These are phyloP conservation scores for Citrus sinensis DNA, from an alignment of 345 rosid genomes.

Conservation along the genomic window DNA sequence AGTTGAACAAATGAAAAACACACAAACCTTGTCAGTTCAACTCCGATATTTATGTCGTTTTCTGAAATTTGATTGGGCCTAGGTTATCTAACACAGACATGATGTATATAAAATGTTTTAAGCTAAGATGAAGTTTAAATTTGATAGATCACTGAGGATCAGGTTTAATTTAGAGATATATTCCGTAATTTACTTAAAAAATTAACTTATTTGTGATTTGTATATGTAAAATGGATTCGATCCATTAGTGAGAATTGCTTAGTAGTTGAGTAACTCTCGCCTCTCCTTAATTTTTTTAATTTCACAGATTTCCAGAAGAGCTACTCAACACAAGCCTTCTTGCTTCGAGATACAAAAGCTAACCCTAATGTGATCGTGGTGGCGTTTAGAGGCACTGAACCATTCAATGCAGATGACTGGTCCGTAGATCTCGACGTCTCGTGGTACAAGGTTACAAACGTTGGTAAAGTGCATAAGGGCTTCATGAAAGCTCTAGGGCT, in stretches of 20 bases:
- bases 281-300: background rate
- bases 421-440: conserved; percentile 50
- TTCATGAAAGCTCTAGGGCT: conserved; percentile 63
- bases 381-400: conserved; percentile 62
- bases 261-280: no score
- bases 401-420: conserved; percentile 51
- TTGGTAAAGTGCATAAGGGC: conserved; percentile 58
- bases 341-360: conserved; percentile 35
- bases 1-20: background rate
- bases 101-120: background rate
- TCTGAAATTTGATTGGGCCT: background rate
- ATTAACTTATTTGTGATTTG: no score
- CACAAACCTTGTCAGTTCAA: background rate
- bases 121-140: background rate
- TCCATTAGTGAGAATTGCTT: background rate
- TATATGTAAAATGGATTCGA: background rate
- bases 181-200: no score
- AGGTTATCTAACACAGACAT: background rate
- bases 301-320: conserved; percentile 29
- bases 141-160: background rate
- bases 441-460: conserved; percentile 41
- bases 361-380: conserved; percentile 47
- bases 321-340: conserved; percentile 46
- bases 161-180: background rate
- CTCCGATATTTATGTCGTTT: background rate